Evolutionary conservation across 2,329 filamentous ascomycete species (phyloP).

Genomic region (Alternaria gansuensis): DNA sequence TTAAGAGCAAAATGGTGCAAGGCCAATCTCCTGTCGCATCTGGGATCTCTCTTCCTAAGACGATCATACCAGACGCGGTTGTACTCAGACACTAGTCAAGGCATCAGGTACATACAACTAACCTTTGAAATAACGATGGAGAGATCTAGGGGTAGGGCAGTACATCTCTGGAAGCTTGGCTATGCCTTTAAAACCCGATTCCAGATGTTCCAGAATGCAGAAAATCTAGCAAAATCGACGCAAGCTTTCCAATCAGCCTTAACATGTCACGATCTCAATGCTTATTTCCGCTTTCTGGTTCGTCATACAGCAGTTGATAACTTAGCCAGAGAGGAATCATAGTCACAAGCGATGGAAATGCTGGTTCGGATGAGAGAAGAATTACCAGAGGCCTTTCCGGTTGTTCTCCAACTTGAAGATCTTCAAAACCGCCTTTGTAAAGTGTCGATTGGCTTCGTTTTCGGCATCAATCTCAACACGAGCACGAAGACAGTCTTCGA

Average conservation of each 20-base stretch:
- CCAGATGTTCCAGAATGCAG: constrained; percentile 7
- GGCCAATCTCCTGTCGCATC: constrained; percentile 8
- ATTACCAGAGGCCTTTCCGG: constrained; percentile 10
- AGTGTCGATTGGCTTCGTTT: constrained; percentile 11
- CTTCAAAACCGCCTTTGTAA: constrained; percentile 10
- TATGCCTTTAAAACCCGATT: constrained; percentile 10
- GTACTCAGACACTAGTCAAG: constrained; percentile 10
- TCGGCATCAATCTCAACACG: constrained; percentile 7
- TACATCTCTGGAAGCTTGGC: constrained; percentile 10
- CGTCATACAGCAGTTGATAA: constrained; percentile 10
- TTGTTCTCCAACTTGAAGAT: constrained; percentile 12
- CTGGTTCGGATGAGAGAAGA: constrained; percentile 9
- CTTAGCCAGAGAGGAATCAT: constrained; percentile 8
- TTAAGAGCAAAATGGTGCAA: constrained; percentile 10
- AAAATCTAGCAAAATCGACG: constrained; percentile 10
- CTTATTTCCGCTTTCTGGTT: constrained; percentile 10
- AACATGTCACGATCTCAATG: constrained; percentile 11
- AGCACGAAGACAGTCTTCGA: constrained; percentile 6
- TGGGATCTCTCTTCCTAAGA: constrained; percentile 10
- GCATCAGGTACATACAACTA: constrained; percentile 10
- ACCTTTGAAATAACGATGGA: constrained; percentile 6
- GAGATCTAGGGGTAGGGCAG: constrained; percentile 9
- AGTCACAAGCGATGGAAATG: constrained; percentile 9
- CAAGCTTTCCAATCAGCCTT: constrained; percentile 9
- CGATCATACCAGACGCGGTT: constrained; percentile 9